These are phyloP conservation scores for Bisporella sp. DNA, from an alignment of 2,329 filamentous ascomycete genomes.

Conservation along the genomic window DNA sequence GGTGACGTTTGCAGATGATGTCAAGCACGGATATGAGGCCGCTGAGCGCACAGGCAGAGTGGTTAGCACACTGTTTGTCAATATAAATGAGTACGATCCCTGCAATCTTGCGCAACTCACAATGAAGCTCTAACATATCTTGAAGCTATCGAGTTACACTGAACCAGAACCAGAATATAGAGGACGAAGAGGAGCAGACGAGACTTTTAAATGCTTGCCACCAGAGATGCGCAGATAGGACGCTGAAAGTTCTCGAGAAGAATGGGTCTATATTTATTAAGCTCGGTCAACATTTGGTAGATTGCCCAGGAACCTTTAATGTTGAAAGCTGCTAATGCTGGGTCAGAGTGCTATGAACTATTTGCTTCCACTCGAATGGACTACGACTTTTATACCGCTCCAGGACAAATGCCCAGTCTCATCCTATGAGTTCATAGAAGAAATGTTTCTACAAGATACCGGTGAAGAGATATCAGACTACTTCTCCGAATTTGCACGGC, in stretches of 20 bases:
- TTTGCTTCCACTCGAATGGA: slow-evolving; percentile 86
- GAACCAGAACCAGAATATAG: slow-evolving; percentile 56
- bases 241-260: slow-evolving; percentile 80
- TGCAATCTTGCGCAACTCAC: too few relatives aligned
- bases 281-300: slow-evolving; percentile 81
- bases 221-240: slow-evolving; percentile 84
- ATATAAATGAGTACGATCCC: slow-evolving; percentile 74
- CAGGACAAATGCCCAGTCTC: slow-evolving; percentile 96
- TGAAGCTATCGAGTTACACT: slow-evolving; percentile 79
- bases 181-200: slow-evolving; percentile 58
- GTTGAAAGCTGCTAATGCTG: slow-evolving; percentile 15
- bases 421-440: slow-evolving; percentile 75
- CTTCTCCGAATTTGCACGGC: slow-evolving; percentile 75
- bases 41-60: slow-evolving; percentile 75
- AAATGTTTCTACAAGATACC: slow-evolving; percentile 82
- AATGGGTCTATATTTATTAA: slow-evolving; percentile 99
- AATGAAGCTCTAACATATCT: background rate
- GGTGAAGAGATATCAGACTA: slow-evolving; percentile 70
- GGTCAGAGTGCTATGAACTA: slow-evolving; percentile 85
- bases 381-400: slow-evolving; percentile 87
- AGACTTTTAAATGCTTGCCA: slow-evolving; percentile 75
- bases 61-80: slow-evolving; percentile 64
- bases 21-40: slow-evolving; percentile 69
- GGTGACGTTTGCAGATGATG: slow-evolving; percentile 57
- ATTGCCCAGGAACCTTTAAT: slow-evolving; percentile 6